Evolutionary conservation across 345 rosid genomes (phyloP).

Genomic region (Eucalyptus sideroxylon): DNA sequence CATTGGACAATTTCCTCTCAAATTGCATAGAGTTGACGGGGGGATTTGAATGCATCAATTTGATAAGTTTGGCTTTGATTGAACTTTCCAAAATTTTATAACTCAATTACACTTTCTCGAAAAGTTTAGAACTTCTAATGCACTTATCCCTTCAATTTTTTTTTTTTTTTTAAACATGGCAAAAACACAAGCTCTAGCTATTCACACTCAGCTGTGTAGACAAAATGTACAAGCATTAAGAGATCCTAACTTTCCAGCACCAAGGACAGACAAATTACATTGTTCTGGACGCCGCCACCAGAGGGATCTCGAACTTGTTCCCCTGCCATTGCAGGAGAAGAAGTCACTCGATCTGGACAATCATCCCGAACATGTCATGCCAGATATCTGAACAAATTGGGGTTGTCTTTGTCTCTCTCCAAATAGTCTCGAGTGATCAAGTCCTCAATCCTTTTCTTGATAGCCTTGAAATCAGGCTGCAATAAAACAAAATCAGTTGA

Average conservation of each 20-base stretch:
- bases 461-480: slow-evolving; percentile 95
- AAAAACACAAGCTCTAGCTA: not conserved
- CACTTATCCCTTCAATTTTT: not conserved
- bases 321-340: not conserved
- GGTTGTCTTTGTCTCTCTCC: slow-evolving; percentile 80
- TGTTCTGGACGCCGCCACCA: not conserved
- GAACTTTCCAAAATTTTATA: not conserved
- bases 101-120: not conserved
- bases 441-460: slow-evolving; percentile 91
- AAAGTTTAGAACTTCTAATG: too few relatives aligned
- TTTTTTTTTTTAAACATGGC: not conserved
- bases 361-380: slow-evolving; percentile 8
- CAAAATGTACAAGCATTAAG: not conserved
- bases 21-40: too few relatives aligned
- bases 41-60: not conserved
- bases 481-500: not conserved
- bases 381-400: slow-evolving; percentile 57
- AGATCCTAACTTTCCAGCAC: not conserved
- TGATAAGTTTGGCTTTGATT: not conserved
- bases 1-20: not conserved
- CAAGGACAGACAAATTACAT: not conserved
- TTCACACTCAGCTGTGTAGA: not conserved
- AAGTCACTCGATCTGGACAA: not conserved
- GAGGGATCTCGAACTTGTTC: not conserved
- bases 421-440: slow-evolving; percentile 74